phyloP scores from a whole-genome alignment of 805 yeast species.

The Jamesozyma piceae region DNA sequence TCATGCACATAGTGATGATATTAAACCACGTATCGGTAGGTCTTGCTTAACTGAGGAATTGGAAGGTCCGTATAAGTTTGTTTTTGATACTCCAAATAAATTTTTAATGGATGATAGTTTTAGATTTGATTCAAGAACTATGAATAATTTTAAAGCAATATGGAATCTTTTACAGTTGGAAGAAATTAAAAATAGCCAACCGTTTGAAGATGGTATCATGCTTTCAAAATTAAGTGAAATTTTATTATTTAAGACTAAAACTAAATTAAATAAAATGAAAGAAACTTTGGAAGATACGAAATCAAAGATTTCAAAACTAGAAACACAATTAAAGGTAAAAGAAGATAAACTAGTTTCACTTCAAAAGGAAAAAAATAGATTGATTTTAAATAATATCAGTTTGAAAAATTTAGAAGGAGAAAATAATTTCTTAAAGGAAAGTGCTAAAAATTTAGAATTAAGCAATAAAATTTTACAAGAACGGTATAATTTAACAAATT shows the following conservation, averaged over 20 bases:
- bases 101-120: constrained; percentile 4
- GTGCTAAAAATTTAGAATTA: neutral
- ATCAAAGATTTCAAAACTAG: neutral
- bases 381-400: neutral
- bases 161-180: constrained; percentile 1
- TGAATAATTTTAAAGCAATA: constrained; percentile 4
- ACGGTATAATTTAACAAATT: neutral
- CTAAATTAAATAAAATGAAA: neutral
- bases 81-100: constrained; percentile 17
- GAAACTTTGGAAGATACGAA: neutral
- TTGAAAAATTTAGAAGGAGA: neutral
- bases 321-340: constrained; percentile 1
- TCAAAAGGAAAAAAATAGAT: neutral
- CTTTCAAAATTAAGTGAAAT: constrained; percentile 4
- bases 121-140: constrained; percentile 3
- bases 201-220: neutral
- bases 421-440: neutral
- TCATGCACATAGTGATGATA: too few relatives aligned
- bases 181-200: neutral
- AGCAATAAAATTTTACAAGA: neutral
- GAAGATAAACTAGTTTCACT: neutral
- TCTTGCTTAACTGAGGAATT: neutral
- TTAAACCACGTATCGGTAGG: too few relatives aligned
- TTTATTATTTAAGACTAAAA: neutral
- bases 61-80: constrained; percentile 18